phyloP scores from a whole-genome alignment of 805 yeast species.

The Candida hispaniensis region DNA sequence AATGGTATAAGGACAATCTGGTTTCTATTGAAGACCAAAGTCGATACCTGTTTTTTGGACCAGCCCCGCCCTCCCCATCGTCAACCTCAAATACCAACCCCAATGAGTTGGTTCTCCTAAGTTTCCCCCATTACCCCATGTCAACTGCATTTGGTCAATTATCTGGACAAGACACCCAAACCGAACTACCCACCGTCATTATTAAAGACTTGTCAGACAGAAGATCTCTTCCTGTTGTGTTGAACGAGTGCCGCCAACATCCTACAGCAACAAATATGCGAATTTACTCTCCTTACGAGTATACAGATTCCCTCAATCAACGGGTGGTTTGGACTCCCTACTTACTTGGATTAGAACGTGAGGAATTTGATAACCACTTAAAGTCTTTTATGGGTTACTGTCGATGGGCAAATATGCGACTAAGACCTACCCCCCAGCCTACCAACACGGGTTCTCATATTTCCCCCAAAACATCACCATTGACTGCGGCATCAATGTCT shows the following conservation, averaged over 20 bases:
- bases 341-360: conserved; percentile 25
- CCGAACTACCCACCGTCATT: conserved; percentile 3
- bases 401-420: conserved; percentile 15
- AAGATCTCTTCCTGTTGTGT: too few species aligned
- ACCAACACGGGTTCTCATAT: too few species aligned
- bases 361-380: conserved; percentile 25
- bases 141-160: conserved; percentile 3
- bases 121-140: conserved; percentile 12
- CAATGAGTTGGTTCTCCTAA: conserved; percentile 7
- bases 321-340: conserved; percentile 26
- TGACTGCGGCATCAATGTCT: too few species aligned
- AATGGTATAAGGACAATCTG: conserved; percentile 23
- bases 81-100: not conserved
- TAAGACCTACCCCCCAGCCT: conserved; percentile 11
- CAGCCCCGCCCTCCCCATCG: not conserved
- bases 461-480: too few species aligned
- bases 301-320: conserved; percentile 26
- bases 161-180: not conserved
- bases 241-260: too few species aligned
- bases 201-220: too few species aligned
- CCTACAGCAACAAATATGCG: conserved; percentile 17
- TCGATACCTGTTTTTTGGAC: conserved; percentile 14
- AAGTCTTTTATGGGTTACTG: conserved; percentile 18
- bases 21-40: conserved; percentile 16
- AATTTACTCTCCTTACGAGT: conserved; percentile 24